phyloP scores from a whole-genome alignment of 2,329 filamentous ascomycete genomes.

The Sporothrix pseudoabietina region DNA sequence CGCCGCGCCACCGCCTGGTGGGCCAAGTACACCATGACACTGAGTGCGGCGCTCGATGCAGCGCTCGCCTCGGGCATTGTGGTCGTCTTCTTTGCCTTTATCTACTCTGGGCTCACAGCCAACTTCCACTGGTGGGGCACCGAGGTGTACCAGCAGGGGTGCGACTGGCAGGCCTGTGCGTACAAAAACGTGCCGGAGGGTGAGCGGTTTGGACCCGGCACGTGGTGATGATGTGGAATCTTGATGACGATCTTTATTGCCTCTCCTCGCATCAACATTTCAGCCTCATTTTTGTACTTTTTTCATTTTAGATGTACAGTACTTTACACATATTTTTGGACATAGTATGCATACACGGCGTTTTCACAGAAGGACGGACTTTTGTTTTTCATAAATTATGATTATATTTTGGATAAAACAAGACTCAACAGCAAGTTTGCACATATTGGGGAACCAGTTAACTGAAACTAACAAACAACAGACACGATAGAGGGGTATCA shows the following conservation, averaged over 20 bases:
- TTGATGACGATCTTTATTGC: not conserved
- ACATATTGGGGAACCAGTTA: not conserved
- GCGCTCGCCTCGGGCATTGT: conserved; percentile 81
- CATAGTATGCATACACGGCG: not conserved
- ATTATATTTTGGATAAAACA: not conserved
- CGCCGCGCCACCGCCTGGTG: conserved; percentile 74
- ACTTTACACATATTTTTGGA: not conserved
- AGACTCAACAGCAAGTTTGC: not conserved
- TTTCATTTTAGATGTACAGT: not conserved
- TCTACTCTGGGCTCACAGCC: conserved; percentile 76
- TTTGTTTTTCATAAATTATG: not conserved
- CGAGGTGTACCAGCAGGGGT: conserved; percentile 79
- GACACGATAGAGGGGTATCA: not conserved
- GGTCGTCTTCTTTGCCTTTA: conserved; percentile 80
- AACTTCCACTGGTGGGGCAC: conserved; percentile 87
- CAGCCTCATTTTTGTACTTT: not conserved
- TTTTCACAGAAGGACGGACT: not conserved
- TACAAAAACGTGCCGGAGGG: conserved; percentile 66
- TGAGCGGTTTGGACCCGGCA: conserved; percentile 65
- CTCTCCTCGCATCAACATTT: not conserved
- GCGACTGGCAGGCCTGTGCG: conserved; percentile 80
- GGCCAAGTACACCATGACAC: conserved; percentile 89
- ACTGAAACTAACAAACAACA: not conserved
- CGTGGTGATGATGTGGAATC: conserved; percentile 49
- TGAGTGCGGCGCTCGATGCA: conserved; percentile 80